Percentiles rank a stretch among this genome's conserved stretches.
These are phyloP conservation scores for Suillus paluster DNA, from an alignment of 768 basidiomycete genomes.

Conservation along the genomic window DNA sequence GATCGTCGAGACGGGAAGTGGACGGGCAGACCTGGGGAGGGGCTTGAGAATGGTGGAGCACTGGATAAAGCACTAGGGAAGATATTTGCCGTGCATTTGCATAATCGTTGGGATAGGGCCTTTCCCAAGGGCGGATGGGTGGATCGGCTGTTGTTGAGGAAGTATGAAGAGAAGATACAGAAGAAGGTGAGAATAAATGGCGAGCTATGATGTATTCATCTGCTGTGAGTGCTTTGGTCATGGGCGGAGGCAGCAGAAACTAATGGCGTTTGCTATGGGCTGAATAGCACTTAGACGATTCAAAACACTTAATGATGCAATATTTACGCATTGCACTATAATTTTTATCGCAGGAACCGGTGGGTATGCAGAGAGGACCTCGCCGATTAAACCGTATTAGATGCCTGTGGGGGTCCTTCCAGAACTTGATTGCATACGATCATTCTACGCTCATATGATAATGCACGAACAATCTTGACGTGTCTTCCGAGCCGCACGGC, in stretches of 20 bases:
- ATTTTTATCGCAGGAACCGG: not conserved
- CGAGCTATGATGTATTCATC: not conserved
- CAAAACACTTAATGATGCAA: not conserved
- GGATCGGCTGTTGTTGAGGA: constrained; percentile 69
- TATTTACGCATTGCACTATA: not conserved
- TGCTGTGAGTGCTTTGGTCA: not conserved
- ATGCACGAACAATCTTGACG: not conserved
- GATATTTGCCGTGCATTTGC: constrained; percentile 89
- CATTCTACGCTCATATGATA: not conserved
- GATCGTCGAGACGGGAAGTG: constrained; percentile 61
- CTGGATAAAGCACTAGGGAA: constrained; percentile 65
- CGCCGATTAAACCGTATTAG: not conserved
- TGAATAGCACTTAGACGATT: not conserved
- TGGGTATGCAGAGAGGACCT: not conserved
- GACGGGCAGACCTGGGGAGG: constrained; percentile 59
- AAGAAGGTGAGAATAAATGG: not conserved
- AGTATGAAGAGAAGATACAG: constrained; percentile 52
- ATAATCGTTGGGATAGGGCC: constrained; percentile 93
- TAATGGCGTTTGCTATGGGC: not conserved
- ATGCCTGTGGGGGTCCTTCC: not conserved
- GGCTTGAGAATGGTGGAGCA: constrained; percentile 62
- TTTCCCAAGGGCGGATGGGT: constrained; percentile 91
- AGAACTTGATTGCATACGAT: not conserved
- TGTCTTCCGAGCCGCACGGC: no score
- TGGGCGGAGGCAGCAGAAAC: no score